Evolutionary conservation across 2,329 filamentous ascomycete species (phyloP), one percentile per base, ranked within the genome.

Genomic region (Cytospora schulzeri): DNA sequence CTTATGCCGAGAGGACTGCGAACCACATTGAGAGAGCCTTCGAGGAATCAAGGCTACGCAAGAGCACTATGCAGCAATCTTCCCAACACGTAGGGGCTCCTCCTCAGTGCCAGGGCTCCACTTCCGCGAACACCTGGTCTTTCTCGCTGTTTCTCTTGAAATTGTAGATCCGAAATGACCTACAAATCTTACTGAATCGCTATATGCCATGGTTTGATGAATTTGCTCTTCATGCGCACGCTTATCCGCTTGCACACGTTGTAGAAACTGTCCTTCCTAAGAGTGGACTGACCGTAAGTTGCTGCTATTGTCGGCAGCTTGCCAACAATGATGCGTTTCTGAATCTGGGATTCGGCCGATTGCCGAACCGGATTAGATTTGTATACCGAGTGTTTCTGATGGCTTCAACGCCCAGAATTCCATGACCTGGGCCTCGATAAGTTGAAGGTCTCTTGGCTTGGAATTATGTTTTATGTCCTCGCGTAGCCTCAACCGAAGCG

Each of bases 401-500:
- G 52, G 52, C 52, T 15, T 24, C 45, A 24, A 24, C 19, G 45
- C 45, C 45, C n/a, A n/a, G n/a, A 6, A 48, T 4, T 5, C n/a
- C 24, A 48, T 12, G 45, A 48, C n/a, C 22, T 22, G n/a, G 45
- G 22, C n/a, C 45, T 24, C n/a, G 19, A 24, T 4, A 24, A 5
- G 45, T 19, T 55, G 59, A 60, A 56, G 52, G 4, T 28, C 26
- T 48, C 51, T 45, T 29, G 35, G 45, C 38, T 62, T 48, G 26
- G 45, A 19, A 62, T 24, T 31, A 11, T 50, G 28, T 19, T 26
- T 53, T 54, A 4, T 45, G 7, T 17, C 22, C 12, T 5, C 53
- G 3, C 45, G 9, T 28, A 15, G 33, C 31, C 33, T 67, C 64
- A 67, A 12, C 59, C 60, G 31, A 70, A 69, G 9, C 62, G 64